Conservation (phyloP, 2,329 filamentous ascomycete species). For the Pseudogymnoascus sp. region DNA sequence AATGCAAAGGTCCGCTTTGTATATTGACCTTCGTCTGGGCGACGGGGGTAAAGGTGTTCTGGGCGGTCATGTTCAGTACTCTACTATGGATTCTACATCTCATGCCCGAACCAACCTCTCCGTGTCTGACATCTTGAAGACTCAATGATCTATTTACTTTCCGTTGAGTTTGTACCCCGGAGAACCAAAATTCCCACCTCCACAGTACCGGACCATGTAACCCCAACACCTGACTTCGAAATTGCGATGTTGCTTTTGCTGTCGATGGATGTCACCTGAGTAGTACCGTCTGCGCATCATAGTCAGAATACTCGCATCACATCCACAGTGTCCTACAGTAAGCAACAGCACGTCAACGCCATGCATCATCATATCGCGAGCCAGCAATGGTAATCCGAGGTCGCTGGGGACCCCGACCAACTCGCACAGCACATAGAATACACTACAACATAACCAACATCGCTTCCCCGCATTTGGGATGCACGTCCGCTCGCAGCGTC, state of each 20-base stretch:
- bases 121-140: slow-evolving; percentile 1
- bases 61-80: background rate
- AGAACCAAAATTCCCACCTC: background rate
- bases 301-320: slow-evolving; percentile 1
- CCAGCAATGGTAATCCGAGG: background rate
- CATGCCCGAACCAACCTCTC: background rate
- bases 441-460: background rate
- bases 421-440: background rate
- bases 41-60: background rate
- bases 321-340: background rate
- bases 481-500: background rate
- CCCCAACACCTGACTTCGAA: background rate
- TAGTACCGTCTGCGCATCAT: background rate
- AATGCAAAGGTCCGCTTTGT: background rate
- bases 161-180: background rate
- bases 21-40: background rate
- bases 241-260: background rate
- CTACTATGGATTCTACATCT: background rate
- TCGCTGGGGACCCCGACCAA: background rate
- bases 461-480: background rate
- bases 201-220: slow-evolving; percentile 1
- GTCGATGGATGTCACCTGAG: background rate
- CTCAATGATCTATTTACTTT: background rate
- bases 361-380: background rate
- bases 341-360: background rate